Evolutionary conservation across 345 rosid species (phyloP).

Genomic region (Eucalyptus caleyi): DNA sequence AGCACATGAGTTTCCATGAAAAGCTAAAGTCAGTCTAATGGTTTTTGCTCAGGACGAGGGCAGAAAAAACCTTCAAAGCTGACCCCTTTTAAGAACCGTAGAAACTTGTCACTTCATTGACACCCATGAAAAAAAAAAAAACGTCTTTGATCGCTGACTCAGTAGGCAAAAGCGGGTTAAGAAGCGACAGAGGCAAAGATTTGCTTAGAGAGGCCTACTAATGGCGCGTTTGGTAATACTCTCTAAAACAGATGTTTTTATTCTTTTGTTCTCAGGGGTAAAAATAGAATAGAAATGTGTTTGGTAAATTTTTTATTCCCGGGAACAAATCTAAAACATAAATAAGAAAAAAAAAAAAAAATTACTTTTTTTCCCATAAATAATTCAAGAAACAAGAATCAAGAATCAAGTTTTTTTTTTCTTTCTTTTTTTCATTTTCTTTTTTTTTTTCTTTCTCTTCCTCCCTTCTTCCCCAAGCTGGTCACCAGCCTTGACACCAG

Average conservation of each 20-base stretch:
- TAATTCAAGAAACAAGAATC: too few species aligned
- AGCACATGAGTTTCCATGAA: neutral
- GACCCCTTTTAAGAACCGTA: neutral
- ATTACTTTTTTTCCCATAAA: fast-evolving
- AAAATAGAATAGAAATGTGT: fast-evolving
- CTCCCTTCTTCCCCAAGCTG: fast-evolving
- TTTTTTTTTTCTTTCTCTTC: too few species aligned
- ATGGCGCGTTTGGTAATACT: fast-evolving
- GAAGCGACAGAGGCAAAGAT: too few species aligned
- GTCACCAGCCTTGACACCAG: fast-evolving
- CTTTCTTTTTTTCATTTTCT: fast-evolving
- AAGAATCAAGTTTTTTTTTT: too few species aligned
- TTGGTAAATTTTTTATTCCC: fast-evolving
- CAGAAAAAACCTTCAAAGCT: neutral
- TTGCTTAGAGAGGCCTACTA: too few species aligned
- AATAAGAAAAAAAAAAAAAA: too few species aligned
- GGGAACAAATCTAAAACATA: fast-evolving
- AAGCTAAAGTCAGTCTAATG: neutral
- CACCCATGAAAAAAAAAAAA: neutral
- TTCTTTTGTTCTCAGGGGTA: fast-evolving
- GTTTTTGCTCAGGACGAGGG: neutral
- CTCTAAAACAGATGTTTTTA: fast-evolving
- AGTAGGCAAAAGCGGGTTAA: too few species aligned
- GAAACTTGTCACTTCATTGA: neutral
- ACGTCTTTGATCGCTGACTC: neutral